Evolutionary conservation across 768 basidiomycete species (phyloP), one percentile per base, ranked within the genome.

Genomic region (Fibroporia radiculosa): DNA sequence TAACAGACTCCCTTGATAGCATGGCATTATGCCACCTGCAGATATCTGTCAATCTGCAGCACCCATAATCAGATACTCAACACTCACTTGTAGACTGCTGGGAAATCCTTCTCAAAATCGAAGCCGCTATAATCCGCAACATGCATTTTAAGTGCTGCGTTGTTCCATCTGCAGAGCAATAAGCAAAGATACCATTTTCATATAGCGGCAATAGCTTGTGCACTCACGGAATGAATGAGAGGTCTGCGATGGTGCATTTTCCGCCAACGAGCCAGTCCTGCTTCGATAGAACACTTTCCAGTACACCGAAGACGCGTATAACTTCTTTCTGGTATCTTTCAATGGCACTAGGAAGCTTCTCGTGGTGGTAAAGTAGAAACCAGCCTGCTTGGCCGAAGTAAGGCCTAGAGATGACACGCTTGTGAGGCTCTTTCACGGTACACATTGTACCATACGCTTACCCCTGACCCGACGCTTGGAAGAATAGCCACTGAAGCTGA

Each of bases 401-500:
- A 25, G 52, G 49, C 12, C 52, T 53, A 28, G 11, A 10, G 12
- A 26, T 13, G 13, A 40, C 23, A 20, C 19, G 35, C 35, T 20
- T 18, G 7, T 19, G 25, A 3, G 4, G 23, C n/a, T n/a, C 4
- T 8, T 12, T n/a, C 25, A 11, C 23, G 25, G 25, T n/a, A 14
- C 11, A 6, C 18, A 38, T 38, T 19, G 8, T 7, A 19, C 18
- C 7, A 27, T 25, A 14, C 1, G 31, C 42, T 16, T n/a, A 52
- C 51, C 50, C 53, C 43, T 54, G 53, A 12, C 50, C 50, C 16
- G 47, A 51, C 4, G 47, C 43, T 38, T 52, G 53, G 49, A 68
- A 71, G 57, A 67, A 65, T 27, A 70, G 63, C 69, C 66, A 70
- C 48, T 62, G 65, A 18, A 65, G 46, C 29, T 47, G 31, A 8